Conservation (phyloP, 2,329 filamentous ascomycete genomes). For the Epichloe amarillans region DNA sequence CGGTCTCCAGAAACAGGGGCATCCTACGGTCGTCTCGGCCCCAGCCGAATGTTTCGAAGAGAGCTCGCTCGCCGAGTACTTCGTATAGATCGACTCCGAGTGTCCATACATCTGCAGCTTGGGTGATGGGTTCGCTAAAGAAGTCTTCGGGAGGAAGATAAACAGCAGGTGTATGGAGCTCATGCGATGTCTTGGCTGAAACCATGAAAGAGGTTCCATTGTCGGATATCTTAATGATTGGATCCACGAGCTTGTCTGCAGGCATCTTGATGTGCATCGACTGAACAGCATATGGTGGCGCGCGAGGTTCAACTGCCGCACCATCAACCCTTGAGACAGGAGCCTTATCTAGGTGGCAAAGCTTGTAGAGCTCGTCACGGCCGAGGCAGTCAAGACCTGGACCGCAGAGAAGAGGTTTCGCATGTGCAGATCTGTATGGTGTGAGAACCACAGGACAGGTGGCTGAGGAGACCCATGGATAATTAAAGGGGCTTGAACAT, state of each 20-base stretch:
- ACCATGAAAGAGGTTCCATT: slow-evolving; percentile 13
- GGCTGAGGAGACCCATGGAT: background rate
- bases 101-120: slow-evolving; percentile 13
- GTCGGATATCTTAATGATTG: slow-evolving; percentile 6
- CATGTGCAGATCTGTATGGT: slow-evolving; percentile 12
- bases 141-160: slow-evolving; percentile 12
- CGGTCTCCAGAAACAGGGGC: too few species aligned
- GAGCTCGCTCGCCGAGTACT: slow-evolving; percentile 9
- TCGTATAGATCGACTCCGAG: slow-evolving; percentile 13
- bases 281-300: slow-evolving; percentile 10
- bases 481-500: background rate
- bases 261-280: slow-evolving; percentile 9
- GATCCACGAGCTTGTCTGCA: slow-evolving; percentile 4
- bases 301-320: slow-evolving; percentile 7
- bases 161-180: slow-evolving; percentile 9
- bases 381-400: background rate
- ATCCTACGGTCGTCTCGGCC: slow-evolving; percentile 7
- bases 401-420: slow-evolving; percentile 15
- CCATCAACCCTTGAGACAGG: slow-evolving; percentile 8
- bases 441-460: background rate
- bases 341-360: slow-evolving; percentile 6
- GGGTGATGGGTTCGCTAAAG: slow-evolving; percentile 11
- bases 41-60: slow-evolving; percentile 11
- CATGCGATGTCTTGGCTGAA: slow-evolving; percentile 5
- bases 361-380: slow-evolving; percentile 6